Percentiles rank a stretch among this genome's conserved stretches.
These are phyloP conservation scores for Hanseniaspora clermontiae DNA, from an alignment of 805 yeast species.

Conservation along the genomic window DNA sequence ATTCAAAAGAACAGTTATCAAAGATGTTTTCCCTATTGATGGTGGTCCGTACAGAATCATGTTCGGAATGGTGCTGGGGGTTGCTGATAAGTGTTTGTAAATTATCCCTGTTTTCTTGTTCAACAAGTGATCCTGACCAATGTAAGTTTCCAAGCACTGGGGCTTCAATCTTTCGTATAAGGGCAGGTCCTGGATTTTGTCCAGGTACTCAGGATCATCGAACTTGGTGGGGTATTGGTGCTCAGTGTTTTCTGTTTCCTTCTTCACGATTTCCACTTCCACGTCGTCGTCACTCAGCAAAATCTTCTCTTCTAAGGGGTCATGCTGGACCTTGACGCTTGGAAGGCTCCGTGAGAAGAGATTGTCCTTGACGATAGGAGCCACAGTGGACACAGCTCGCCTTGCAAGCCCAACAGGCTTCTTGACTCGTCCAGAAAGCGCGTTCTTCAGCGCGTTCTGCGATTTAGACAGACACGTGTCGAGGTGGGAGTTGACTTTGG, in stretches of 20 bases:
- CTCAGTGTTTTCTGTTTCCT: no score
- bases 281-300: neutral
- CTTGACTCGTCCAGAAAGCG: neutral
- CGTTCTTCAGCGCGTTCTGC: neutral
- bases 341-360: neutral
- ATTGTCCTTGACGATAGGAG: neutral
- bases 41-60: constrained; percentile 92
- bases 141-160: constrained; percentile 45
- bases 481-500: constrained; percentile 21
- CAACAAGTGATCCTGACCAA: constrained; percentile 77
- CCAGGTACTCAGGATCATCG: constrained; percentile 19
- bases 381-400: neutral
- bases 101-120: constrained; percentile 49
- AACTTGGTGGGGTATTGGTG: neutral
- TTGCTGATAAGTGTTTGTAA: constrained; percentile 41
- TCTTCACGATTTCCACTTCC: neutral
- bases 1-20: constrained; percentile 44
- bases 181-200: constrained; percentile 31
- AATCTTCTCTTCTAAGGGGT: neutral
- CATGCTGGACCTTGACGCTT: neutral
- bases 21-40: constrained; percentile 81
- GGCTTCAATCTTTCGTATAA: constrained; percentile 83
- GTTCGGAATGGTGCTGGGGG: constrained; percentile 55
- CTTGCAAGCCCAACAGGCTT: neutral
- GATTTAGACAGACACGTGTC: constrained; percentile 5